Evolutionary conservation across 2,329 filamentous ascomycete genomes (phyloP), one percentile per base, ranked within the genome.

Genomic region (Stromatinia cepivora): DNA sequence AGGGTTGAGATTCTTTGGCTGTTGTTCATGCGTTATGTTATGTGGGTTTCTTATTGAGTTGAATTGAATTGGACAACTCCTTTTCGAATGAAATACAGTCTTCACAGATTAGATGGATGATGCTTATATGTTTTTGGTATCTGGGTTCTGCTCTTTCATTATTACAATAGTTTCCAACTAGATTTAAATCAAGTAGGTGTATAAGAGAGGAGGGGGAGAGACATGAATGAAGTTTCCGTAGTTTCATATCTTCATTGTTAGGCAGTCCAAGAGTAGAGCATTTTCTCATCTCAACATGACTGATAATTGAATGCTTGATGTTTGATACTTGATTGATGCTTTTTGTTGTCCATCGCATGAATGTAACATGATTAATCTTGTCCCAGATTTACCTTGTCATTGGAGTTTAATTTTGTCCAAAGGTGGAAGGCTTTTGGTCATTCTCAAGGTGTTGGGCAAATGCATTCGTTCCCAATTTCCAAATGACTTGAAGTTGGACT

Each of bases 361-460:
- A 56, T 57, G 53, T 57, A 69, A 69, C 67, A 69, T 34, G 63
- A 66, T 57, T 42, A 17, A 28, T 39, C 48, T 42, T 62, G 65
- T 22, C 39, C 54, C 53, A 52, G 42, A 62, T 45, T 66, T 31
- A 28, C 63, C 52, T 66, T 31, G 28, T 66, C 42, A 31, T 45
- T 45, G 17, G 45, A n/a, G 28, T 62, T 15, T n/a, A 15, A n/a
- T 31, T 10, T 62, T 31, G 10, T 45, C 25, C 58, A 15, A 28
- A n/a, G 25, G 13, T 34, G 58, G 42, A 62, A 58, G 36, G 58
- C 42, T 34, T 34, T 34, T 34, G 25, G 58, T 61, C 58, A 61
- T 46, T 48, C 58, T 62, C 34, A 20, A 62, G 36, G 28, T n/a
- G 20, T n/a, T n/a, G 28, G 11, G 45, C 53, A 22, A 17, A n/a